phyloP scores from a whole-genome alignment of 345 rosid species.

The Salix exigua region DNA sequence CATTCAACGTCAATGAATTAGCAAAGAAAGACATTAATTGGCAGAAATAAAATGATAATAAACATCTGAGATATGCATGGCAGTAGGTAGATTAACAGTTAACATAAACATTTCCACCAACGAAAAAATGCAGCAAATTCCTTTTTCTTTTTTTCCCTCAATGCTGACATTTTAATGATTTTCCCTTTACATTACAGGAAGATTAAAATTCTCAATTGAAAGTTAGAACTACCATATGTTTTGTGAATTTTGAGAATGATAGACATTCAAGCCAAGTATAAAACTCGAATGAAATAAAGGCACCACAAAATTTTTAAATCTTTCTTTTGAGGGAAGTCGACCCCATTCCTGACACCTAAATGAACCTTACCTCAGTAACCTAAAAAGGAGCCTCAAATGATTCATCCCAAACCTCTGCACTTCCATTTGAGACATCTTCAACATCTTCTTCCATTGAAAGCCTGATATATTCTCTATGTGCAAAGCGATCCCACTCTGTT shows the following conservation, averaged over 20 bases:
- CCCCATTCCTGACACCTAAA: not conserved
- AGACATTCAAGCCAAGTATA: not conserved
- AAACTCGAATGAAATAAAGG: not conserved
- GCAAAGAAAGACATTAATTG: not conserved
- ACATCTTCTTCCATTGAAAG: conserved; percentile 37
- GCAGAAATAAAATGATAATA: not conserved
- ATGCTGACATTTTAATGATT: not conserved
- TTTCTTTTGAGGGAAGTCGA: not conserved
- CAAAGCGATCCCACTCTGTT: conserved; percentile 98
- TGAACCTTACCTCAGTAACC: conserved; percentile 10
- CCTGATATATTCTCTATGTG: conserved; percentile 54
- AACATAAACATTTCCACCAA: not conserved
- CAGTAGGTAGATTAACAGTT: not conserved
- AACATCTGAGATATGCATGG: not conserved
- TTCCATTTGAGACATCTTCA: conserved; percentile 31
- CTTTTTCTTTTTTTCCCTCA: not conserved
- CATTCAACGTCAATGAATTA: not conserved
- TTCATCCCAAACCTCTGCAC: conserved; percentile 32
- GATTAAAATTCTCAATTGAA: not conserved
- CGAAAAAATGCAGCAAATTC: not conserved
- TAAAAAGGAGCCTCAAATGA: conserved; percentile 32
- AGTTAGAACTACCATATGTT: not conserved
- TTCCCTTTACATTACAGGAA: not conserved
- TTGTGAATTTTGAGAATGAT: not conserved
- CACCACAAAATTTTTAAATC: not conserved